phyloP scores from a whole-genome alignment of 176 grass and related monocot genomes.

The Leersia perrieri region DNA sequence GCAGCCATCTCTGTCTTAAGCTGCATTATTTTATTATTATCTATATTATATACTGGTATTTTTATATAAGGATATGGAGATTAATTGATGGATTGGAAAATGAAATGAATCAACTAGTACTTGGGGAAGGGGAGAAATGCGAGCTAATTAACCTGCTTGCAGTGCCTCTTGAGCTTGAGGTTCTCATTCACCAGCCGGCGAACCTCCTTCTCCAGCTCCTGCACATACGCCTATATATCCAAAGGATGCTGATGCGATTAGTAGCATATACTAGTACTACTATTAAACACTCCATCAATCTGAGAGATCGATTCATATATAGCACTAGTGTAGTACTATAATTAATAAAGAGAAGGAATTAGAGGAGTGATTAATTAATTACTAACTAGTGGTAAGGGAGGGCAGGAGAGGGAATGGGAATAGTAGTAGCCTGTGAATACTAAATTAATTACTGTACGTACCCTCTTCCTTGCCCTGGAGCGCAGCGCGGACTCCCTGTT shows the following conservation, averaged over 20 bases:
- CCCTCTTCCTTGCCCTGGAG: constrained; percentile 50
- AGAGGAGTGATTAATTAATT: not conserved
- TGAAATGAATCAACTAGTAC: no score
- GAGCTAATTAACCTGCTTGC: constrained; percentile 36
- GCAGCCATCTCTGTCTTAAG: constrained; percentile 39
- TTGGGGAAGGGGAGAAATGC: not conserved
- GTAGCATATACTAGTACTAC: no score
- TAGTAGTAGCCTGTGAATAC: no score
- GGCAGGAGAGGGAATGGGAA: no score
- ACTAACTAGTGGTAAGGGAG: no score
- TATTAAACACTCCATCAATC: no score
- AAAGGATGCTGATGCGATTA: not conserved
- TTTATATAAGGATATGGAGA: not conserved
- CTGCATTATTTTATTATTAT: not conserved
- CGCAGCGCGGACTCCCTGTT: constrained; percentile 52
- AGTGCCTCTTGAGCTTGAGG: constrained; percentile 49
- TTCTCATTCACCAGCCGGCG: constrained; percentile 43
- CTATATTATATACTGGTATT: no score
- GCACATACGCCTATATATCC: constrained; percentile 35
- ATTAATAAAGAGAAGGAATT: no score
- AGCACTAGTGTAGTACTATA: no score
- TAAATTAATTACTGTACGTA: not conserved
- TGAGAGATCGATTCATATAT: no score
- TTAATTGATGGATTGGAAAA: not conserved
- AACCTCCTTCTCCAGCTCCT: constrained; percentile 56